A percentile compares a stretch with the other conserved stretches of the same genome.
Evolutionary conservation across 202 grass and related monocot species (phyloP).

Genomic region (Dendrocalamus latiflorus): DNA sequence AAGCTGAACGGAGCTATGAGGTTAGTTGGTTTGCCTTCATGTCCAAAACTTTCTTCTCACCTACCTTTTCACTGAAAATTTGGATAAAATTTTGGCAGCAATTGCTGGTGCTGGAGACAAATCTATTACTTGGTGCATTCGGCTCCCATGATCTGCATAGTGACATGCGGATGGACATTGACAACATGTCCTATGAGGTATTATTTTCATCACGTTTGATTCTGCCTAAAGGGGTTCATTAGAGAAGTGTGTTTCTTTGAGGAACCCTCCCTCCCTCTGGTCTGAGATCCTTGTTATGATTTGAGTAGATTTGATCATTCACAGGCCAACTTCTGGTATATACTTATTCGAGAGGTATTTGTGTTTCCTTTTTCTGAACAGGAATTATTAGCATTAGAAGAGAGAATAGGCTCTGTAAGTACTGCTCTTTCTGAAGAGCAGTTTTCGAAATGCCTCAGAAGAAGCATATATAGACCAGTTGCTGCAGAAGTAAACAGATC

Average conservation of each 20-base stretch:
- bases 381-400: constrained; percentile 78
- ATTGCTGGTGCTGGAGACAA: constrained; percentile 44
- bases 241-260: not conserved
- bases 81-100: constrained; percentile 40
- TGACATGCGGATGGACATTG: constrained; percentile 71
- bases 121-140: constrained; percentile 44
- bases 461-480: constrained; percentile 42
- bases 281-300: not conserved
- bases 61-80: constrained; percentile 22
- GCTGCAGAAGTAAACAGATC: constrained; percentile 14
- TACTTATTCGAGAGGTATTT: not conserved
- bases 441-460: constrained; percentile 62
- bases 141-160: constrained; percentile 48
- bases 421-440: constrained; percentile 77
- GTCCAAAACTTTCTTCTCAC: not conserved
- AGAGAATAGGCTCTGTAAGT: constrained; percentile 80
- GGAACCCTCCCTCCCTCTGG: not conserved
- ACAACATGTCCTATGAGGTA: constrained; percentile 78
- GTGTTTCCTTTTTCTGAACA: constrained; percentile 27
- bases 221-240: not conserved
- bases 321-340: not conserved
- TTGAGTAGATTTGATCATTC: not conserved
- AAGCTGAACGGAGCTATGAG: constrained; percentile 59
- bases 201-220: constrained; percentile 1
- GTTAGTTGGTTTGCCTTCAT: constrained; percentile 36